Evolutionary conservation across 306 rosid species (phyloP).

Genomic region (Pterocarpus macrocarpus): DNA sequence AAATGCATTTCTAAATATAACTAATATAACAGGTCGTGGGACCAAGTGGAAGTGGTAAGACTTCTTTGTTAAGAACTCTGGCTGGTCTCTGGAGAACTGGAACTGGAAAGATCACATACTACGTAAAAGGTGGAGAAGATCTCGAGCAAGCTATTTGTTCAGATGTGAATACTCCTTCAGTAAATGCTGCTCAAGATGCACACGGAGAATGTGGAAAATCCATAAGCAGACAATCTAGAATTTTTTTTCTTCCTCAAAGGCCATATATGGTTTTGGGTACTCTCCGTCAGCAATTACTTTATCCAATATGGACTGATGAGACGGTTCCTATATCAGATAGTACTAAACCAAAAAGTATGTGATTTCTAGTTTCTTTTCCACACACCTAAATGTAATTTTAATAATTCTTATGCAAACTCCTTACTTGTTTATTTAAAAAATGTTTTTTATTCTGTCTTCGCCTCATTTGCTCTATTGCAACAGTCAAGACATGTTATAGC

Average conservation of each 20-base stretch:
- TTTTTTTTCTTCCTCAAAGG: constrained; percentile 95
- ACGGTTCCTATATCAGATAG: constrained; percentile 53
- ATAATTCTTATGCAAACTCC: neutral
- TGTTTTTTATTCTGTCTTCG: neutral
- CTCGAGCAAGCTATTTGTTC: constrained; percentile 52
- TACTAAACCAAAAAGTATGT: constrained; percentile 58
- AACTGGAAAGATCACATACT: constrained; percentile 77
- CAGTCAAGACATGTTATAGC: neutral
- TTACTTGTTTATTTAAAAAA: neutral
- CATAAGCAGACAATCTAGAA: constrained; percentile 59
- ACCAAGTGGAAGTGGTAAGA: constrained; percentile 94
- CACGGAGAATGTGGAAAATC: constrained; percentile 51
- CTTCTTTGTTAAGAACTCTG: constrained; percentile 90
- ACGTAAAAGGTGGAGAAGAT: constrained; percentile 61
- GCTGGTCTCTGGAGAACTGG: constrained; percentile 97
- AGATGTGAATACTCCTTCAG: constrained; percentile 45
- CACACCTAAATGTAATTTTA: neutral
- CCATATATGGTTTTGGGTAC: constrained; percentile 98
- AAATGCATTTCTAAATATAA: constrained; percentile 29
- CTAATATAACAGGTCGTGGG: constrained; percentile 75
- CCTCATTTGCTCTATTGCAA: constrained; percentile 16
- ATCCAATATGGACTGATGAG: constrained; percentile 88
- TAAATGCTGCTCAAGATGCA: constrained; percentile 43
- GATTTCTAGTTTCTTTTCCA: constrained; percentile 38
- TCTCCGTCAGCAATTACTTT: constrained; percentile 90